Evolutionary conservation across 345 rosid genomes (phyloP), one percentile per base, ranked within the genome.

Genomic region (Mallotus nudiflorus): DNA sequence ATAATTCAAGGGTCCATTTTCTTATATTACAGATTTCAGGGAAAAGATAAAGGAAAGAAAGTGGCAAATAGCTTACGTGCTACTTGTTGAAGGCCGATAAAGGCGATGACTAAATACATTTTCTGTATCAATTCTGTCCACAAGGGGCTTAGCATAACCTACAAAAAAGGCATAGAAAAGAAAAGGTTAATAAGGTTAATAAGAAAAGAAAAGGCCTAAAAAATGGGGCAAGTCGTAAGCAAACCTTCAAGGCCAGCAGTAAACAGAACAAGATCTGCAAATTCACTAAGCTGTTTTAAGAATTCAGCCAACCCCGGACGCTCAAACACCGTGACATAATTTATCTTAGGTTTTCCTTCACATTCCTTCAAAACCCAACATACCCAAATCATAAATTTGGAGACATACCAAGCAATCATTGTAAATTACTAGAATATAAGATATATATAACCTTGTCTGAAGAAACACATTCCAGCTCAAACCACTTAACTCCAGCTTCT

Each of bases 181-280:
- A 1, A 45, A 29, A 51, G 24, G 37, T 42, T 51, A 67, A 33
- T 22, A 67, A 62, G 65, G 53, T 18, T 6, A 12, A 67, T 7
- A 8, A 50, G 22, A 20, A 31, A 29, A 53, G 27, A 28, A 39
- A 59, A 72, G 35, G 18, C 39, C n/a, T 29, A 49, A 40, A 31
- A 20, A 9, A 9, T 53, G 9, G 33, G 14, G 27, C 33, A 37
- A 2, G 3, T 8, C 2, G 40, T 52, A 62, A 71, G 35, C 72
- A 72, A 77, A 95, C 99, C 98, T 95, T 95, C 99, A 51, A 92
- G 94, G 55, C 98, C 99, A 78, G 98, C 99, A 6, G 99, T 95
- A 73, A 95, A 95, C n/a, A 95, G 82, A 70, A 92, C 82, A 77
- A 92, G 99, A 70, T 95, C 96, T 0, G 96, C 91, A 81, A 90